phyloP scores from a whole-genome alignment of 2,329 filamentous ascomycete genomes.

The Podosphaera leucotricha region DNA sequence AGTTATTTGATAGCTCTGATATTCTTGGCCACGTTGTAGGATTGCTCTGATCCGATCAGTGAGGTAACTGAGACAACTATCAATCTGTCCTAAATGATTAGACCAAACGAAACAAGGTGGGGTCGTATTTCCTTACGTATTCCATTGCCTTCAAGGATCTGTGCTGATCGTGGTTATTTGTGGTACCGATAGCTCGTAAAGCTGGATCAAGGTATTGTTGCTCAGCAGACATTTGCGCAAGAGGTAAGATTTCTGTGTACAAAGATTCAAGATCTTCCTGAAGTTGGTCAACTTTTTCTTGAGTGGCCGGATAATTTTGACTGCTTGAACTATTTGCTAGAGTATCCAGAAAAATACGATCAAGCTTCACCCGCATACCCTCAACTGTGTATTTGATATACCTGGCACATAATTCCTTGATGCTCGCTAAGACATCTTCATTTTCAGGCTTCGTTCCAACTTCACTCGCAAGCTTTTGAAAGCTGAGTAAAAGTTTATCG shows the following conservation, averaged over 20 bases:
- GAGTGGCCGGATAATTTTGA: constrained; percentile 4
- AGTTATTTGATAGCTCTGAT: constrained; percentile 23
- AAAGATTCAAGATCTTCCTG: constrained; percentile 45
- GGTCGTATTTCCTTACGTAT: constrained; percentile 22
- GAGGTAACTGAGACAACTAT: constrained; percentile 27
- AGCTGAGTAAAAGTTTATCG: constrained; percentile 37
- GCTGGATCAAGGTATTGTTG: constrained; percentile 42
- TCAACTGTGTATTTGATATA: constrained; percentile 34
- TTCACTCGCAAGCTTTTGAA: constrained; percentile 42
- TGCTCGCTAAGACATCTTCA: constrained; percentile 26
- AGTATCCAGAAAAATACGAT: constrained; percentile 29
- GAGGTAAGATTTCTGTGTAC: constrained; percentile 43
- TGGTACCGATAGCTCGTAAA: constrained; percentile 21
- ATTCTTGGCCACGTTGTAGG: constrained; percentile 20
- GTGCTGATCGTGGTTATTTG: constrained; percentile 21
- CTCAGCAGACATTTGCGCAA: constrained; percentile 47
- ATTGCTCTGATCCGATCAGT: constrained; percentile 23
- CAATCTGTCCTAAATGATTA: constrained; percentile 19
- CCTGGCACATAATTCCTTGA: constrained; percentile 35
- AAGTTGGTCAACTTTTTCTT: constrained; percentile 23
- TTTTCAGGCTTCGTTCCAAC: constrained; percentile 30
- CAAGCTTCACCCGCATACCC: constrained; percentile 27
- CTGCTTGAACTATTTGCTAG: constrained; percentile 14
- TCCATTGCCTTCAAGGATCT: constrained; percentile 24
- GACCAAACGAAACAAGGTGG: background rate